A percentile compares a stretch with the other conserved stretches of the same genome.
Conservation (phyloP, 345 rosid species). For the Gossypium sturtianum region DNA sequence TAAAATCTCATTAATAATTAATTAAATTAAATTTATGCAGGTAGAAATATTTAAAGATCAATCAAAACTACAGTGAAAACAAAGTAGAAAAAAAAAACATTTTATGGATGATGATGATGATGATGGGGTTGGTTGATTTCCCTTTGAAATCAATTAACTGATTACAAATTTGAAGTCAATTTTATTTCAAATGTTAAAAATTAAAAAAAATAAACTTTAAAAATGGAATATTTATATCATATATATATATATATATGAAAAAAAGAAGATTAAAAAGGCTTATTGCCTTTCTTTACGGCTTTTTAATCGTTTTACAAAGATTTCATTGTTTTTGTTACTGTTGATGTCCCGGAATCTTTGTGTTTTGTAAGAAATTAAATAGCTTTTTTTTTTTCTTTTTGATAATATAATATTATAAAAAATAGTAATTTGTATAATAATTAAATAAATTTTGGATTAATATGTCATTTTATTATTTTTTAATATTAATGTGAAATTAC, state of each 20-base stretch:
- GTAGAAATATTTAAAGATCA: not conserved
- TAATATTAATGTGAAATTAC: too few relatives aligned
- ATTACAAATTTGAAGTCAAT: too few relatives aligned
- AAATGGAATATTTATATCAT: not conserved
- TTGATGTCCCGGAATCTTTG: not conserved
- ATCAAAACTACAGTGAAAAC: not conserved
- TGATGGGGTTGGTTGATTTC: too few relatives aligned
- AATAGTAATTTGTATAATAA: too few relatives aligned
- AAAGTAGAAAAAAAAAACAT: not conserved
- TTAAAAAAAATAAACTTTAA: too few relatives aligned
- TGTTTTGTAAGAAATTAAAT: not conserved
- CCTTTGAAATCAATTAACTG: too few relatives aligned
- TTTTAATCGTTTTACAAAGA: constrained; percentile 2
- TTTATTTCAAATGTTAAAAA: too few relatives aligned
- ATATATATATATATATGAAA: too few relatives aligned
- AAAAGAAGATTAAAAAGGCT: not conserved
- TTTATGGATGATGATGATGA: too few relatives aligned
- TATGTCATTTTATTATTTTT: too few relatives aligned
- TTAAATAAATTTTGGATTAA: too few relatives aligned
- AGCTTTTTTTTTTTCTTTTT: not conserved
- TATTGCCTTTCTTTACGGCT: constrained; percentile 13
- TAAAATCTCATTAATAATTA: constrained; percentile 18
- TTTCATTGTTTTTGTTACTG: not conserved
- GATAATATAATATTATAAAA: too few relatives aligned
- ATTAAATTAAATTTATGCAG: not conserved